Evolutionary conservation across 1,139 yeast genomes (phyloP).

Genomic region (Pichia sp.): DNA sequence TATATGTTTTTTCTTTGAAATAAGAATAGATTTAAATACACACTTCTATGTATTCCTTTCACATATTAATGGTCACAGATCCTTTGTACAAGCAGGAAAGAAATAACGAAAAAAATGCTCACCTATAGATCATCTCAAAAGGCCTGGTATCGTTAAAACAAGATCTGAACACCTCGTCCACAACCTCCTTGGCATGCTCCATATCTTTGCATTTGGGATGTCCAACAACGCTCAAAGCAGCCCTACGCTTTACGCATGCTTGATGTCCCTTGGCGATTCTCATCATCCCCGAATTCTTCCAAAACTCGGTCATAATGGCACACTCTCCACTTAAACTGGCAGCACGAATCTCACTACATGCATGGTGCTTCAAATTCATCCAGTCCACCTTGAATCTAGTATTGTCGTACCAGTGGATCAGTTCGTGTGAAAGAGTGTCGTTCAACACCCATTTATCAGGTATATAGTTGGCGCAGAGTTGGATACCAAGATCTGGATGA

Average conservation of each 20-base stretch:
- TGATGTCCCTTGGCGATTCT: slow-evolving; percentile 72
- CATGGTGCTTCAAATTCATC: slow-evolving; percentile 82
- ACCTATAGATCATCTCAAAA: slow-evolving; percentile 82
- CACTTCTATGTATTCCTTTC: not conserved
- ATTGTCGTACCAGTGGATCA: slow-evolving; percentile 91
- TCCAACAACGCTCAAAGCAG: slow-evolving; percentile 74
- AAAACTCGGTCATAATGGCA: slow-evolving; percentile 80
- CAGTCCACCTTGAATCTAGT: slow-evolving; percentile 83
- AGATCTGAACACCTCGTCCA: slow-evolving; percentile 84
- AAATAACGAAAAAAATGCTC: slow-evolving; percentile 9
- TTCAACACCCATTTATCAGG: slow-evolving; percentile 78
- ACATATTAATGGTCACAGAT: not conserved
- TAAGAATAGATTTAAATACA: not conserved
- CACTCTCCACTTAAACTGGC: slow-evolving; percentile 94
- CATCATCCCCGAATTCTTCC: slow-evolving; percentile 51
- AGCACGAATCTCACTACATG: slow-evolving; percentile 95
- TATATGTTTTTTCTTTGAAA: too few species aligned
- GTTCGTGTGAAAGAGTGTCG: slow-evolving; percentile 87
- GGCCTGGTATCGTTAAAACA: slow-evolving; percentile 96
- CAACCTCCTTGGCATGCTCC: slow-evolving; percentile 74
- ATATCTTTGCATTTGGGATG: slow-evolving; percentile 75
- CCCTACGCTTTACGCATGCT: slow-evolving; percentile 83
- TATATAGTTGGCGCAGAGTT: slow-evolving; percentile 82
- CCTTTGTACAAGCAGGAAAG: slow-evolving; percentile 6
- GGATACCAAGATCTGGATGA: slow-evolving; percentile 82